Base-by-base conservation (phyloP, 768 basidiomycete genomes). In the Rubroboletus satanas region DNA sequence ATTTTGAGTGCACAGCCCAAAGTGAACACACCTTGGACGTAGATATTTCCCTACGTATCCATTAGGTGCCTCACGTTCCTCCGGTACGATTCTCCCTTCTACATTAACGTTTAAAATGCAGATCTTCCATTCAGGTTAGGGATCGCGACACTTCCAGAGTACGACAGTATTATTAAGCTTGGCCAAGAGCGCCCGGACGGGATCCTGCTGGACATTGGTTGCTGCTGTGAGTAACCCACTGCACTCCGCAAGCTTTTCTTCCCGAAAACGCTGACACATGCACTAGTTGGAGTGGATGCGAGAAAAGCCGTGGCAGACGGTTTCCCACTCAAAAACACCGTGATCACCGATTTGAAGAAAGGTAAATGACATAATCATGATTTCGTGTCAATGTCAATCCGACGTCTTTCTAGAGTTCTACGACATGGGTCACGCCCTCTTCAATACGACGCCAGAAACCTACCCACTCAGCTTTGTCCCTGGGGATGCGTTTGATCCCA, bases 341-440 rank as follows among this genome's bases (percentile, higher is more conserved):
- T 81, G 18, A 69, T 69, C 6, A 68, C 72, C 4, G 79, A 81
- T 57, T 54, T 80, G n/a, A 56, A 60, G 17, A 49, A 69, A 47
- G 75, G 79, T 74, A 45, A 50, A 15, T 5, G 31, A 38, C 10
- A 32, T 37, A 3, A 32, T 41, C 4, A 6, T 23, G 18, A 3
- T 39, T 15, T 51, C 21, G 6, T 17, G 33, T 37, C 4, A 7
- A 10, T 33, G 7, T 31, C 18, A 11, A 17, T 26, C 15, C 49
- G 5, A 36, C 29, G 5, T 28, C 23, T 21, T 36, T 41, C 18
- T 43, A 85, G 85, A 68, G 3, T 87, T 81, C 56, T 82, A 81
- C 78, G 72, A 79, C 2, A 66, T 79, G 7, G 84, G 84, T 1
- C 84, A 87, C 53, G 74, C 79, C 31, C 72, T 88, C 17, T 89